A percentile compares a stretch with the other conserved stretches of the same genome.
Conservation (phyloP, 306 rosid genomes). For the Adenanthera pavonina region DNA sequence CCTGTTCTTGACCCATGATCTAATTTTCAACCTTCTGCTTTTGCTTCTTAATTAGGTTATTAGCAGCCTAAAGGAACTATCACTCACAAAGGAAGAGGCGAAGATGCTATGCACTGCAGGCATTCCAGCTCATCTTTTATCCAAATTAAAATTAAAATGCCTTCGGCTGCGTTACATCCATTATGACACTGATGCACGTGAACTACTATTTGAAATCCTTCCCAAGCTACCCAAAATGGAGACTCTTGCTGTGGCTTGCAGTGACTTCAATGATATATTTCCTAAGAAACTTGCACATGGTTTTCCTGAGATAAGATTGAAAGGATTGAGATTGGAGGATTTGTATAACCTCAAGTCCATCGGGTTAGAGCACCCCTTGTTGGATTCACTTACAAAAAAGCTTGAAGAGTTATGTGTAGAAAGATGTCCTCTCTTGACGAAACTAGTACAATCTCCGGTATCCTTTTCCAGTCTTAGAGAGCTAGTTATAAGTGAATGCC, state of each 20-base stretch:
- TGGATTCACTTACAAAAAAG: neutral
- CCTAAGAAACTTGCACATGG: neutral
- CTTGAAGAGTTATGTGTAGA: neutral
- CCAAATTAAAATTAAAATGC: neutral
- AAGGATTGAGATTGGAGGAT: fast-evolving
- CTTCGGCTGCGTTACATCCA: fast-evolving
- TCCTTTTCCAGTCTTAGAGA: slow-evolving; percentile 16
- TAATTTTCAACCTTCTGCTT: too few species aligned
- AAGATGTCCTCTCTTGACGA: slow-evolving; percentile 6
- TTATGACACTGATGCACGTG: neutral
- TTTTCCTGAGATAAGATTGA: neutral
- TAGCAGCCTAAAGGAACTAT: neutral
- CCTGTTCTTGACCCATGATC: too few species aligned
- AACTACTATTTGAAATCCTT: neutral
- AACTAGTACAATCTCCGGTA: neutral
- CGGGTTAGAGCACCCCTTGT: neutral
- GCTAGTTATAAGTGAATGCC: neutral
- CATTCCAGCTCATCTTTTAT: neutral
- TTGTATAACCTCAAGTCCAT: neutral
- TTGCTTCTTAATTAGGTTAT: neutral
- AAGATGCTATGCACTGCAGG: neutral
- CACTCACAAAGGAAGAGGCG: neutral
- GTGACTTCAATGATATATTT: neutral
- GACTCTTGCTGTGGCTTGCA: fast-evolving
- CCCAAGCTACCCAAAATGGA: slow-evolving; percentile 15